A percentile compares a stretch with the other conserved stretches of the same genome.
These are phyloP conservation scores for Mastigamoeba balamuthi DNA, from an alignment of 78 protist genomes.

Conservation along the genomic window DNA sequence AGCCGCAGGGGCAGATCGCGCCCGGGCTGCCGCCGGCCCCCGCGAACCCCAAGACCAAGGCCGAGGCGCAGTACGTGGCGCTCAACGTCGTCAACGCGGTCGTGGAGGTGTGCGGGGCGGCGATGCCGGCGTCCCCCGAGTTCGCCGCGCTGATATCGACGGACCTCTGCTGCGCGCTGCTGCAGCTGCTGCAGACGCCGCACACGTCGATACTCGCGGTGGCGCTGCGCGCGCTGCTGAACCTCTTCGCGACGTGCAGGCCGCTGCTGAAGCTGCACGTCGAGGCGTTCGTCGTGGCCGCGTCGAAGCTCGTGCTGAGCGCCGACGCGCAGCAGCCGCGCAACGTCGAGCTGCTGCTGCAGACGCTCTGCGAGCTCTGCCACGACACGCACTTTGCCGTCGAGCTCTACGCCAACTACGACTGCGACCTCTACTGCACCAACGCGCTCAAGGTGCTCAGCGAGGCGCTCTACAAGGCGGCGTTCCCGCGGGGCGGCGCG, in stretches of 20 bases:
- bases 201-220: neutral
- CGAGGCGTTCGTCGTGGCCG: neutral
- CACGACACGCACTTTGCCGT: conserved; percentile 27
- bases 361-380: conserved; percentile 55
- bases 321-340: neutral
- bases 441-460: conserved; percentile 56
- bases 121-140: neutral
- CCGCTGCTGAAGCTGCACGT: neutral
- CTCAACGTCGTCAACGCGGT: neutral
- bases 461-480: conserved; percentile 43
- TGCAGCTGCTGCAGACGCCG: neutral
- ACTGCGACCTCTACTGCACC: conserved; percentile 56
- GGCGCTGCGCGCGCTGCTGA: neutral
- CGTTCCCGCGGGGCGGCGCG: conserved; percentile 36
- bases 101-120: neutral
- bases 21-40: neutral
- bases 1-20: neutral
- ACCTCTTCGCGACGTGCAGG: neutral
- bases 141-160: neutral
- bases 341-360: conserved; percentile 49
- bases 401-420: conserved; percentile 58
- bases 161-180: neutral
- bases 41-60: neutral
- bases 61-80: neutral
- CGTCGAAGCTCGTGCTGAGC: neutral